Evolutionary conservation across 169 alveolate genomes (phyloP), one percentile per base, ranked within the genome.

Genomic region (Toxoplasma gondii): DNA sequence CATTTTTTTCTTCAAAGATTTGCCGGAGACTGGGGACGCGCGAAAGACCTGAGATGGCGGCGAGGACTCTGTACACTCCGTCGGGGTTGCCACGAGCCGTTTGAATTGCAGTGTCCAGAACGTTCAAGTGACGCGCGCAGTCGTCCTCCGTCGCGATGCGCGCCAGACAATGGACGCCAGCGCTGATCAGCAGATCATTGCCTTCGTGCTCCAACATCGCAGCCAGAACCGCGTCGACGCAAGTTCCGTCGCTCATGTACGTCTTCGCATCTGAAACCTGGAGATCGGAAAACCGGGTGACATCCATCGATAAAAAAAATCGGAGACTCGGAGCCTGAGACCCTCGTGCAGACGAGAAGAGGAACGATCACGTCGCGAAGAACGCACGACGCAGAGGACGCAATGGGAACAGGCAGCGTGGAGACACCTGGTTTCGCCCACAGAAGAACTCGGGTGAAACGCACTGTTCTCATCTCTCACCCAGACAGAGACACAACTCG

Each of bases 31-130:
- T 95, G 45, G 96, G 95, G 7, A 98, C 97, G 81, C 98, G 96
- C 88, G 97, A 97, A 27, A 98, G 95, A 36, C 99, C 99, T 0
- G 99, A 97, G 49, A 98, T 97, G 27, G 99, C 99, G 16, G 99
- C 99, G 86, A 98, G 93, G 38, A 96, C 96, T 84, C 96, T 96
- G 93, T 96, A 98, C 36, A 98, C 98, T 54, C 95, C 96, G 74
- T 98, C 98, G 43, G 98, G 98, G 45, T 96, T 97, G 27, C 97
- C 94, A 78, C 96, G 94, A 82, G 97, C 98, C 43, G 95, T 91
- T 88, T 95, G 96, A 49, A 93, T 95, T 53, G 97, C 96, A 24
- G 97, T 94, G 41, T 95, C 96, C 64, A 98, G 92, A 91, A 96
- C 97, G 34, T 95, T 93, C 69, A 96, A 97, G 93, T 98, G 98